Percentiles rank a stretch among this genome's conserved stretches.
These are phyloP conservation scores for Stemphylium vesicarium DNA, from an alignment of 2,329 filamentous ascomycete species.

Conservation along the genomic window DNA sequence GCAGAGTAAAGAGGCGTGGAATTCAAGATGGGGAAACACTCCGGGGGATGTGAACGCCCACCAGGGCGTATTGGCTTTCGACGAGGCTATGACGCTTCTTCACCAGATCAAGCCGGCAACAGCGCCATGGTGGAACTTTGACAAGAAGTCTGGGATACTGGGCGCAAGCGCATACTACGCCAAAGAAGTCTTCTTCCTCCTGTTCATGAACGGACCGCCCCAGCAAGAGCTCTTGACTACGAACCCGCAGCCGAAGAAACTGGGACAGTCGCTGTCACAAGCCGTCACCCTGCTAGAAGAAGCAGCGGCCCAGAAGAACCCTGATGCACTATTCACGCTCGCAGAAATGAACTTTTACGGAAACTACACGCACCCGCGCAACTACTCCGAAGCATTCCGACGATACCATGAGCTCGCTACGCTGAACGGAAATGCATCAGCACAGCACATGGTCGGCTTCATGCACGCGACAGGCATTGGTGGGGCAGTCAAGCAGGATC, in stretches of 20 bases:
- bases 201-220: conserved; percentile 69
- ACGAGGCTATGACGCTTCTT: conserved; percentile 51
- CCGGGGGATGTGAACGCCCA: conserved; percentile 18
- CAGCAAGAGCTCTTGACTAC: conserved; percentile 53
- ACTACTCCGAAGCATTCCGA: conserved; percentile 79
- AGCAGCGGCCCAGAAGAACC: conserved; percentile 64
- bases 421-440: conserved; percentile 83
- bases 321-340: conserved; percentile 86
- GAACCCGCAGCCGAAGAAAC: conserved; percentile 49
- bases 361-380: conserved; percentile 85
- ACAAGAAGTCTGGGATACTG: conserved; percentile 64
- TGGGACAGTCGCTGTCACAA: conserved; percentile 60
- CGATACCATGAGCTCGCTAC: conserved; percentile 81
- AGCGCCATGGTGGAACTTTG: conserved; percentile 49
- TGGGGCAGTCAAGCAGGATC: conserved; percentile 78
- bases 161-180: conserved; percentile 66
- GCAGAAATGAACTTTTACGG: conserved; percentile 97
- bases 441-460: conserved; percentile 93
- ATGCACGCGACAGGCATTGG: conserved; percentile 95
- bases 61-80: conserved; percentile 35
- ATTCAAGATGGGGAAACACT: conserved; percentile 27
- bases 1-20: conserved; percentile 20
- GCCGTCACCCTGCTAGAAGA: conserved; percentile 66
- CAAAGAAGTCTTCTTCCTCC: conserved; percentile 65
- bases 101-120: conserved; percentile 51